These are phyloP conservation scores for Cucurbitaria berberidis DNA, from an alignment of 2,329 filamentous ascomycete species.

Conservation along the genomic window DNA sequence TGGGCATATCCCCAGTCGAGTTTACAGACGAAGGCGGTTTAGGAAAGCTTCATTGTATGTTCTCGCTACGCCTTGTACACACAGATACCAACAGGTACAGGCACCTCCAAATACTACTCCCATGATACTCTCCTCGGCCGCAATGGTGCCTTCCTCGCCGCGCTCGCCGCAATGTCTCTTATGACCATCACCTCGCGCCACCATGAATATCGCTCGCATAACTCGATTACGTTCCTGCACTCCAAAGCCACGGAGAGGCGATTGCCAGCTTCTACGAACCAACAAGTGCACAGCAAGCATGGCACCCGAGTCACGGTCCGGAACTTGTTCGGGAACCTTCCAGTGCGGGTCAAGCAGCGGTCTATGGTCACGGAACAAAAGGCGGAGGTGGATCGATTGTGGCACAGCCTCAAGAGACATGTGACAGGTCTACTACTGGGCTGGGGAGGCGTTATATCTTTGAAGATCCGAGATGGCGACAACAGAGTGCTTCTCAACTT, in stretches of 20 bases:
- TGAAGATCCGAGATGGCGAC: conserved; percentile 65
- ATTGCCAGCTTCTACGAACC: conserved; percentile 64
- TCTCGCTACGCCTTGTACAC: conserved; percentile 1
- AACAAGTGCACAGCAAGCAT: conserved; percentile 62
- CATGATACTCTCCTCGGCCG: conserved; percentile 64
- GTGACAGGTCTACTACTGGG: conserved; percentile 72
- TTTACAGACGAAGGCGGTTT: conserved; percentile 75
- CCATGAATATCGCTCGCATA: conserved; percentile 63
- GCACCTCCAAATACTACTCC: conserved; percentile 73
- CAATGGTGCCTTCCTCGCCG: conserved; percentile 77
- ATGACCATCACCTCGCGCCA: conserved; percentile 78
- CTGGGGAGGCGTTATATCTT: conserved; percentile 63
- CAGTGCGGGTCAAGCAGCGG: conserved; percentile 85
- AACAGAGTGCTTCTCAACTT: conserved; percentile 47
- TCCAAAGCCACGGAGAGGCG: conserved; percentile 69
- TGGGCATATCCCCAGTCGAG: conserved; percentile 75
- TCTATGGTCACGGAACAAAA: conserved; percentile 59
- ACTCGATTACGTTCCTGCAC: conserved; percentile 73
- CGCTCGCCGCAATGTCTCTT: conserved; percentile 76
- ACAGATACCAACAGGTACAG: conserved; percentile 53
- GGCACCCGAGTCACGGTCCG: conserved; percentile 79
- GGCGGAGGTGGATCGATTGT: conserved; percentile 65
- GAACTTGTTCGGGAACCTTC: conserved; percentile 88
- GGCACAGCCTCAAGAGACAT: conserved; percentile 66
- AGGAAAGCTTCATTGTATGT: conserved; percentile 72